Percentiles rank a stretch among this genome's conserved stretches.
Evolutionary conservation across 495 filamentous ascomycete genomes (phyloP).

Genomic region (Penicillium dipodomyicola): DNA sequence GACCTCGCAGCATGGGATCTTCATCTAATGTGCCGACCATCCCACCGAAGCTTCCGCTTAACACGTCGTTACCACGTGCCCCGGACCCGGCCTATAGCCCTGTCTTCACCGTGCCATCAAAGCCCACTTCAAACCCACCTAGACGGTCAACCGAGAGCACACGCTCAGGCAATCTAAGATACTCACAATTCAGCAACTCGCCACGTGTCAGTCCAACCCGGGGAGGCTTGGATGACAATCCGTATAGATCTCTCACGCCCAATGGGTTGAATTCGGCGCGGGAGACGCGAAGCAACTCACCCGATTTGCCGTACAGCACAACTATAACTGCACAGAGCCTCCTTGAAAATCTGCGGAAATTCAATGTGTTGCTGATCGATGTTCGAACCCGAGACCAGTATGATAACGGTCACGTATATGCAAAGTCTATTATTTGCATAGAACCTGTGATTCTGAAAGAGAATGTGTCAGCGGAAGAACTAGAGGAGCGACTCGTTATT

Average conservation of each 20-base stretch:
- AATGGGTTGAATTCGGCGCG: conserved; percentile 37
- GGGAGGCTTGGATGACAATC: conserved; percentile 37
- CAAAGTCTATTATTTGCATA: conserved; percentile 78
- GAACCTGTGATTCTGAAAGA: conserved; percentile 76
- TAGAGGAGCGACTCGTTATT: conserved; percentile 77
- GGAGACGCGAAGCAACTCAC: conserved; percentile 39
- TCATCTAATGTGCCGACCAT: conserved; percentile 40
- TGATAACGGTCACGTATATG: conserved; percentile 83
- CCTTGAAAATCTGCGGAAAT: conserved; percentile 58
- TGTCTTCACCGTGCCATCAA: conserved; percentile 43
- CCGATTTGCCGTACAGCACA: conserved; percentile 57
- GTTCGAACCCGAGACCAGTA: conserved; percentile 78
- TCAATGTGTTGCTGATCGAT: conserved; percentile 77
- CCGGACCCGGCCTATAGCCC: conserved; percentile 89
- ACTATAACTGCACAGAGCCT: conserved; percentile 66
- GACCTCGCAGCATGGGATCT: conserved; percentile 57
- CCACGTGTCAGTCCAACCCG: conserved; percentile 40
- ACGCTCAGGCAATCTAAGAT: conserved; percentile 36
- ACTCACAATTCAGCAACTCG: conserved; percentile 41
- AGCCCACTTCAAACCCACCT: conserved; percentile 50
- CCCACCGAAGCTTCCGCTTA: conserved; percentile 56
- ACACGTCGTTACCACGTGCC: conserved; percentile 65
- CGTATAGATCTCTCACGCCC: conserved; percentile 46
- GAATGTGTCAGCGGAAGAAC: conserved; percentile 80
- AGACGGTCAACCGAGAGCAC: conserved; percentile 44